Evolutionary conservation across 2,329 filamentous ascomycete genomes (phyloP).

Genomic region (Diaporthe sp.): DNA sequence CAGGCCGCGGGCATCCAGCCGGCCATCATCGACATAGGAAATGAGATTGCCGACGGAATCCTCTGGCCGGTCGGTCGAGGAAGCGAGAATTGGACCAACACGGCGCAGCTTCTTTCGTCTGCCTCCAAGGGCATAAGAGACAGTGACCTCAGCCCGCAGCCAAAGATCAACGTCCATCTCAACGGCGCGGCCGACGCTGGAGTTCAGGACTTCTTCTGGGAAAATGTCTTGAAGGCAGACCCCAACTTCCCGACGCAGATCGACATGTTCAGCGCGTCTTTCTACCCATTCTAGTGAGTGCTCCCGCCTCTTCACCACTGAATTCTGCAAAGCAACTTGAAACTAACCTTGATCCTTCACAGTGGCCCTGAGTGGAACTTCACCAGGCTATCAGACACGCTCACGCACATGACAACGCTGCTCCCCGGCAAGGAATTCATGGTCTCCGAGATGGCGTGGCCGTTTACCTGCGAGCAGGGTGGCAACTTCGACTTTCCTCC

Average conservation of each 20-base stretch:
- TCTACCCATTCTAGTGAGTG: conserved; percentile 24
- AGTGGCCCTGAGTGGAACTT: conserved; percentile 29
- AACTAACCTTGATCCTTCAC: neutral
- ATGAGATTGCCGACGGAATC: conserved; percentile 78
- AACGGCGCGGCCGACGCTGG: conserved; percentile 82
- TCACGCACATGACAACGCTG: conserved; percentile 9
- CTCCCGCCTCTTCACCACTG: neutral
- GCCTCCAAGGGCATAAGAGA: conserved; percentile 76
- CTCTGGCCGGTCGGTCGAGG: conserved; percentile 75
- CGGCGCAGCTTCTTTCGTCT: conserved; percentile 74
- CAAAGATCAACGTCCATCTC: conserved; percentile 81
- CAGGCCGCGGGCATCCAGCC: conserved; percentile 67
- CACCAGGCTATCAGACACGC: conserved; percentile 8
- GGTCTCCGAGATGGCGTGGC: conserved; percentile 81
- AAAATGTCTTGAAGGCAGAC: conserved; percentile 66
- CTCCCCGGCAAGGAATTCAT: conserved; percentile 70
- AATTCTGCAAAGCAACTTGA: neutral
- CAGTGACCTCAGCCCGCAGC: conserved; percentile 67
- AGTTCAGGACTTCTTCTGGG: conserved; percentile 74
- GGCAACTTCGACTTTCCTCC: conserved; percentile 68
- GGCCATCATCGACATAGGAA: conserved; percentile 78
- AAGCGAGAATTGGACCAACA: conserved; percentile 68
- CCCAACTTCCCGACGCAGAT: conserved; percentile 68
- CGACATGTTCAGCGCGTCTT: conserved; percentile 78
- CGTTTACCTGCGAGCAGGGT: conserved; percentile 72